A percentile compares a stretch with the other conserved stretches of the same genome.
phyloP scores from a whole-genome alignment of 2,329 filamentous ascomycete genomes.

The Macrophomina phaseolina region DNA sequence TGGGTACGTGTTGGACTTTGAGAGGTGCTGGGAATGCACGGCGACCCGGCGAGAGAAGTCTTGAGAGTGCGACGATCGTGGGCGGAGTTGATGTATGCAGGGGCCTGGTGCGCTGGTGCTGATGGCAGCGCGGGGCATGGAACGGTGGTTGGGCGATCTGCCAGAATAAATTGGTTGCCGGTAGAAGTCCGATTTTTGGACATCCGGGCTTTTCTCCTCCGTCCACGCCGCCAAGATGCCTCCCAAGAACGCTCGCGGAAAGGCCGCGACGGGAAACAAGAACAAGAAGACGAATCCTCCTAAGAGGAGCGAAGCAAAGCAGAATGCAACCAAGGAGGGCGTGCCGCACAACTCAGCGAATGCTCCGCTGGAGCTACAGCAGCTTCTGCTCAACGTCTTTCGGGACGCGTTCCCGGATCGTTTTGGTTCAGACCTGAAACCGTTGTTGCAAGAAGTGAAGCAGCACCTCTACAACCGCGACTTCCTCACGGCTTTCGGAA shows the following conservation, averaged over 20 bases:
- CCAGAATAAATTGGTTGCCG: not conserved
- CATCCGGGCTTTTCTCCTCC: not conserved
- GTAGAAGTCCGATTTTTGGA: not conserved
- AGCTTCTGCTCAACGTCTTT: conserved; percentile 76
- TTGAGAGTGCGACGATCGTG: not conserved
- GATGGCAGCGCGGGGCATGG: not conserved
- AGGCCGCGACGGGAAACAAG: not conserved
- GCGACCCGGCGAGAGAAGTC: not conserved
- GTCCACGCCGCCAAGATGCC: conserved; percentile 4
- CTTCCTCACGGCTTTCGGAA: conserved; percentile 79
- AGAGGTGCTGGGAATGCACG: too few relatives aligned
- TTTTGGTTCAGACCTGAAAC: conserved; percentile 53
- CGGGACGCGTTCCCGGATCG: conserved; percentile 63
- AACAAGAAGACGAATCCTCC: conserved; percentile 6
- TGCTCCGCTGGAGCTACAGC: conserved; percentile 64
- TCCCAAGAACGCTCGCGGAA: conserved; percentile 2
- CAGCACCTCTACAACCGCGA: conserved; percentile 84
- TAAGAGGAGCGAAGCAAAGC: conserved; percentile 11
- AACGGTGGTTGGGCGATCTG: not conserved
- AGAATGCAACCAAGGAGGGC: not conserved
- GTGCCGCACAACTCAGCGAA: not conserved
- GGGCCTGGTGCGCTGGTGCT: not conserved
- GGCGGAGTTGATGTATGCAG: not conserved
- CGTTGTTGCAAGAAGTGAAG: conserved; percentile 80
- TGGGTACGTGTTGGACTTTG: not conserved